Base-by-base conservation (phyloP, 2,329 filamentous ascomycete species). In the Talaromyces amestolkiae region DNA sequence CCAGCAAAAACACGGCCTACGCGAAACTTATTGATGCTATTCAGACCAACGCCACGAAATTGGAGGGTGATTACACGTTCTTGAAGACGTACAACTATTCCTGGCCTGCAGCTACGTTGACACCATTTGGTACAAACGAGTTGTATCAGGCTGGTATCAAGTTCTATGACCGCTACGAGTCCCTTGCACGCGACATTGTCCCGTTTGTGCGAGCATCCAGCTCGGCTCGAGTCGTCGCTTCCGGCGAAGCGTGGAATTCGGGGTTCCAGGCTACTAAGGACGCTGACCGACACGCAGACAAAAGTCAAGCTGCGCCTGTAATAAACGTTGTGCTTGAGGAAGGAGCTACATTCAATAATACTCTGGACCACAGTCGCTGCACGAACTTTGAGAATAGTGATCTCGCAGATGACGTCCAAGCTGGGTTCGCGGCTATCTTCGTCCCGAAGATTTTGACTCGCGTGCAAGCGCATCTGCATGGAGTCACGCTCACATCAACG, bases 361-460 rank as follows among this genome's bases (percentile, higher is more conserved):
- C 92, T 0, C 83, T 97, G 33, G 88, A 89, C 69, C 91, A 94
- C 74, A 85, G 86, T 43, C 82, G 86, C 9, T 97, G 93, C 77
- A 83, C 83, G 2, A 81, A 80, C 0, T 96, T 96, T 70, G 90
- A 94, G 72, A 74, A 84, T 0, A 88, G 86, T 0, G 78, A 70
- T 7, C 63, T 70, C 2, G 70, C 69, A 0, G 71, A 77, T 37
- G 74, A 77, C 1, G 85, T 86, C 0, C 85, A 90, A 73, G 74
- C 74, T 0, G 76, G 75, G 1, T 97, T 89, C 85, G 81, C 82
- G 0, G 78, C 82, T 3, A 81, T 84, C 6, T 96, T 94, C 73
- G 82, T 87, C 1, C 86, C 87, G 0, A 78, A 86, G 0, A 91
- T 97, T 41, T 84, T 85, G 22, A 76, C 82, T 2, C 87, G 91